Conservation (phyloP, 768 basidiomycete genomes). For the Kwoniella dendrophila region DNA sequence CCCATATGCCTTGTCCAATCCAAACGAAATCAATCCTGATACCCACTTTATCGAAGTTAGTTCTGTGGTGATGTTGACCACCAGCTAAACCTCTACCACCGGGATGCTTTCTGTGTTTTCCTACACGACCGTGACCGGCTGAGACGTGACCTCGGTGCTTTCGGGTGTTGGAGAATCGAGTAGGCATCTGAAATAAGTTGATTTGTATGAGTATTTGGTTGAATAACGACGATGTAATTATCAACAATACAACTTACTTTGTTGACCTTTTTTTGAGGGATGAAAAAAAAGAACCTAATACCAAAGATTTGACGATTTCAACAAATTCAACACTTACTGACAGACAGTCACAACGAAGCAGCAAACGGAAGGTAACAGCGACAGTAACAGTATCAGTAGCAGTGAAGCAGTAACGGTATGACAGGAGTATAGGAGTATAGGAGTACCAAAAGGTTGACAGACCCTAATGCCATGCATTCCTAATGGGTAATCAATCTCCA, state of each 20-base stretch:
- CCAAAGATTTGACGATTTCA: constrained; percentile 12
- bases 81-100: constrained; percentile 99
- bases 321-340: constrained; percentile 24
- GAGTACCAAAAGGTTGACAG: background rate
- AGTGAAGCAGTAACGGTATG: no score
- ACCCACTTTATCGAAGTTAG: constrained; percentile 83
- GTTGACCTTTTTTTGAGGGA: constrained; percentile 29
- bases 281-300: constrained; percentile 20
- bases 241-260: constrained; percentile 30
- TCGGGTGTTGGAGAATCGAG: constrained; percentile 93
- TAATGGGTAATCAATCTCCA: background rate
- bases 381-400: background rate
- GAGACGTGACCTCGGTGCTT: constrained; percentile 99
- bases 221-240: background rate
- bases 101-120: constrained; percentile 99
- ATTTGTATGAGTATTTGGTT: constrained; percentile 1
- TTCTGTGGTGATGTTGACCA: constrained; percentile 99
- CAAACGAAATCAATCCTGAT: background rate
- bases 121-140: constrained; percentile 99
- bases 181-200: constrained; percentile 72
- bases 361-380: background rate
- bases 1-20: constrained; percentile 1
- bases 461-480: background rate
- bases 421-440: no score
- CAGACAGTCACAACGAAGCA: background rate